phyloP scores from a whole-genome alignment of 805 yeast genomes.

The Schwanniomyces sp. region DNA sequence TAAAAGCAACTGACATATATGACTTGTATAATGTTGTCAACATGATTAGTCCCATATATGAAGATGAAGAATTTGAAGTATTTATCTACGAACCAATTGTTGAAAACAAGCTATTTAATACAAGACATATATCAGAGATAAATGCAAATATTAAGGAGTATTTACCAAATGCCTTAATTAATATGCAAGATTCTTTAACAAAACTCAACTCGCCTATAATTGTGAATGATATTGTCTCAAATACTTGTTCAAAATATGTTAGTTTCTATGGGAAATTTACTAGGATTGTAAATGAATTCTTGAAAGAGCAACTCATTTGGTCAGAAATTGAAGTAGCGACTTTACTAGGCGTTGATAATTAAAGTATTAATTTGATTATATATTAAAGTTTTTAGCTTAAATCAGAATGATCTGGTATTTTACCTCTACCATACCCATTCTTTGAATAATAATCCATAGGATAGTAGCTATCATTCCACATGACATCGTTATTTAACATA shows the following conservation, averaged over 20 bases:
- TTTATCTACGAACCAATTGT: constrained; percentile 63
- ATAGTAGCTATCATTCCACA: constrained; percentile 65
- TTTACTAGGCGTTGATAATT: constrained; percentile 63
- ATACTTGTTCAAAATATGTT: constrained; percentile 51
- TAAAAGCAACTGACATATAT: constrained; percentile 53
- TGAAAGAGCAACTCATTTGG: constrained; percentile 49
- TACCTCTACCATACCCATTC: constrained; percentile 91
- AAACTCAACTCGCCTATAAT: constrained; percentile 62
- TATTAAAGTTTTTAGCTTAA: constrained; percentile 5
- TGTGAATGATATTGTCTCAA: constrained; percentile 53
- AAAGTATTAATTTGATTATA: neutral
- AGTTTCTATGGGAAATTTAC: constrained; percentile 44
- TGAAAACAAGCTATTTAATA: constrained; percentile 58
- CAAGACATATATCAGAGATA: constrained; percentile 42
- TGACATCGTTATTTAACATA: constrained; percentile 67
- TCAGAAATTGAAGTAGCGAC: constrained; percentile 61
- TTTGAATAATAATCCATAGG: constrained; percentile 95
- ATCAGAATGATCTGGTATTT: constrained; percentile 50
- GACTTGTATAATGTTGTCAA: constrained; percentile 64
- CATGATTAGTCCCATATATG: constrained; percentile 68
- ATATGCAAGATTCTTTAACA: constrained; percentile 55
- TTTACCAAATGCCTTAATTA: constrained; percentile 62
- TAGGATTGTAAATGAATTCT: constrained; percentile 34
- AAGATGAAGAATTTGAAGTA: constrained; percentile 53
- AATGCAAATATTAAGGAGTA: constrained; percentile 48